phyloP scores from a whole-genome alignment of 228 moss, liverwort and hornwort species.

The Sphagnum fallax region DNA sequence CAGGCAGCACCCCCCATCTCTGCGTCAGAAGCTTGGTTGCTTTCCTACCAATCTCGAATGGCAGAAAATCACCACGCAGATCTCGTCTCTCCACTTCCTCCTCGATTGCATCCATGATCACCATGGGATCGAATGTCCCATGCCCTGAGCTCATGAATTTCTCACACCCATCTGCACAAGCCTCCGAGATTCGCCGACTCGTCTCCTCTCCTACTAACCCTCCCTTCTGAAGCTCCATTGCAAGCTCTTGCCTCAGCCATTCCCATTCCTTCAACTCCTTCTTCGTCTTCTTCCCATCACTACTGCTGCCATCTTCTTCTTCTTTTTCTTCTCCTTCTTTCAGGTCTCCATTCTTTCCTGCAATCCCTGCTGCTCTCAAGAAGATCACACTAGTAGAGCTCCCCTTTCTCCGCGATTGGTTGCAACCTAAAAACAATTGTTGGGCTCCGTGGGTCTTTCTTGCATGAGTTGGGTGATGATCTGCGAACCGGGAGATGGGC shows the following conservation, averaged over 20 bases:
- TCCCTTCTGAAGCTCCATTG: slow-evolving; percentile 23
- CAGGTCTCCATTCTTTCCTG: too few relatives aligned
- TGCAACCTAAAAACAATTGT: too few relatives aligned
- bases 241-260: slow-evolving; percentile 29
- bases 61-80: slow-evolving; percentile 40
- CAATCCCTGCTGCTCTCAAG: too few relatives aligned
- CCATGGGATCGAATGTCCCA: slow-evolving; percentile 33
- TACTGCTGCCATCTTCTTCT: too few relatives aligned
- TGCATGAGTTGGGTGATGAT: too few relatives aligned
- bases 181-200: slow-evolving; percentile 21
- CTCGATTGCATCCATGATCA: slow-evolving; percentile 51
- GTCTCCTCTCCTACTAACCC: slow-evolving; percentile 14
- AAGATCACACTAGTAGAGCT: too few relatives aligned
- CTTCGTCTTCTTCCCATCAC: too few relatives aligned
- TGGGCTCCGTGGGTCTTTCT: too few relatives aligned
- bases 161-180: slow-evolving; percentile 38
- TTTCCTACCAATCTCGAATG: slow-evolving; percentile 41
- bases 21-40: slow-evolving; percentile 34
- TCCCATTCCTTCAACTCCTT: not conserved
- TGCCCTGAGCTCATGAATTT: slow-evolving; percentile 23
- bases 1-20: slow-evolving; percentile 30
- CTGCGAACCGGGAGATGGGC: too few relatives aligned
- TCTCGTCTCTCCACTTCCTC: slow-evolving; percentile 46
- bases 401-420: too few relatives aligned
- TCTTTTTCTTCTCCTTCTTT: too few relatives aligned